A percentile compares a stretch with the other conserved stretches of the same genome.
Conservation (phyloP, 345 rosid genomes). For the Eucalyptus camaldulensis region DNA sequence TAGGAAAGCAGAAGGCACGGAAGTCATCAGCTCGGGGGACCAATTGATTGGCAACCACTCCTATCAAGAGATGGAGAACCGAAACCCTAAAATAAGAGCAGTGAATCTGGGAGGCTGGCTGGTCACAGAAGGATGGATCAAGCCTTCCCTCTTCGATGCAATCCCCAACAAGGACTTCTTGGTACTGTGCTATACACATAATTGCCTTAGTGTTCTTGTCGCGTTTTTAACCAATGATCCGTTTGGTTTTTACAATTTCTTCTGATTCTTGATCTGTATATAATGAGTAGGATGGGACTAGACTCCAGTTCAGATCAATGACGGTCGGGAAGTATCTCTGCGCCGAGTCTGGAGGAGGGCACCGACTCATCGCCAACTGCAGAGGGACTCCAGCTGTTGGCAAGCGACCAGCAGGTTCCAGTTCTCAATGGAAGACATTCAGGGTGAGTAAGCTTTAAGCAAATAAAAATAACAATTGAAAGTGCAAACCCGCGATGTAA, state of each 20-base stretch:
- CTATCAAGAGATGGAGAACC: background rate
- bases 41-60: background rate
- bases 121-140: slow-evolving; percentile 63
- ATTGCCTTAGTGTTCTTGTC: background rate
- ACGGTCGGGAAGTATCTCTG: slow-evolving; percentile 36
- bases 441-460: slow-evolving; percentile 8
- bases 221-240: background rate
- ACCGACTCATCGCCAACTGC: slow-evolving; percentile 29
- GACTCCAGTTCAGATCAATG: slow-evolving; percentile 36
- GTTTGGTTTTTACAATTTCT: background rate
- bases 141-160: slow-evolving; percentile 54
- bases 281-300: slow-evolving; percentile 33
- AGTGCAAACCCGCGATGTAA: background rate
- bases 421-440: slow-evolving; percentile 29
- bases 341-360: slow-evolving; percentile 48
- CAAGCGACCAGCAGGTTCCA: background rate
- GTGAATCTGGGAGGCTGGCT: slow-evolving; percentile 72
- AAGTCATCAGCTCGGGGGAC: background rate
- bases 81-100: slow-evolving; percentile 18
- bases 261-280: background rate
- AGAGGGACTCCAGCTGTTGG: slow-evolving; percentile 21
- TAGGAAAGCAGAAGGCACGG: background rate
- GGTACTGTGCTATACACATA: slow-evolving; percentile 1
- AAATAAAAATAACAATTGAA: background rate
- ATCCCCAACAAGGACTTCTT: slow-evolving; percentile 50